Percentiles rank a stretch among this genome's conserved stretches.
Evolutionary conservation across 805 yeast genomes (phyloP).

Genomic region (Yarrowia sp.): DNA sequence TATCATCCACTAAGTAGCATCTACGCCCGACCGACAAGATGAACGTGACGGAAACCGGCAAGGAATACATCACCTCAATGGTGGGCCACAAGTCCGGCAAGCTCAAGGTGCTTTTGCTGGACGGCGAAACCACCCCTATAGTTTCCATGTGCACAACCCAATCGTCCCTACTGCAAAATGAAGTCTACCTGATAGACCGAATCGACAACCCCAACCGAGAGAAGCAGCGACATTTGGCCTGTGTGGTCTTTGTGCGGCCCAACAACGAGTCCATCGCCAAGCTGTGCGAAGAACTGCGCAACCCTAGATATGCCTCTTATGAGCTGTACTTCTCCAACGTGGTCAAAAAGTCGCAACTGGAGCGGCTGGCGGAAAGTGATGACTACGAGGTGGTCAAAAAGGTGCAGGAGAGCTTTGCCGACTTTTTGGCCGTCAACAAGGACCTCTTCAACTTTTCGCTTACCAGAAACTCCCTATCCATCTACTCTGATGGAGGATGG

Average conservation of each 20-base stretch:
- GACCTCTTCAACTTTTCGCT: conserved; percentile 53
- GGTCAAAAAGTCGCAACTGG: conserved; percentile 73
- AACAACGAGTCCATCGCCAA: conserved; percentile 57
- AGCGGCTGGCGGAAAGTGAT: conserved; percentile 85
- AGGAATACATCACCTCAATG: conserved; percentile 19
- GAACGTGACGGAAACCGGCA: conserved; percentile 25
- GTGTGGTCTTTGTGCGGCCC: conserved; percentile 78
- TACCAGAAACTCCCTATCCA: conserved; percentile 35
- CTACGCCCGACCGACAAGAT: not conserved
- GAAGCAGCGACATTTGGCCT: conserved; percentile 73
- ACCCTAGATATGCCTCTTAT: conserved; percentile 79
- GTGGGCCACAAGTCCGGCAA: conserved; percentile 30
- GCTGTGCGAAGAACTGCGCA: conserved; percentile 63
- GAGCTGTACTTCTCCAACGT: conserved; percentile 74
- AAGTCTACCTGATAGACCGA: conserved; percentile 75
- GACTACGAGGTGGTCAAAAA: conserved; percentile 73
- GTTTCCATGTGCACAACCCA: conserved; percentile 90
- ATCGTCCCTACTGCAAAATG: conserved; percentile 73
- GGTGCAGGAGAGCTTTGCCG: conserved; percentile 83
- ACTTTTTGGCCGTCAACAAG: conserved; percentile 69
- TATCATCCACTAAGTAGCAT: not conserved
- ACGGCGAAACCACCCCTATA: conserved; percentile 73
- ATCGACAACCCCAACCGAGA: conserved; percentile 61
- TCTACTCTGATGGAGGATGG: conserved; percentile 44
- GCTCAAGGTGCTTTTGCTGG: conserved; percentile 76